phyloP scores from a whole-genome alignment of 805 yeast species.

The Kodamaea fukazawae region DNA sequence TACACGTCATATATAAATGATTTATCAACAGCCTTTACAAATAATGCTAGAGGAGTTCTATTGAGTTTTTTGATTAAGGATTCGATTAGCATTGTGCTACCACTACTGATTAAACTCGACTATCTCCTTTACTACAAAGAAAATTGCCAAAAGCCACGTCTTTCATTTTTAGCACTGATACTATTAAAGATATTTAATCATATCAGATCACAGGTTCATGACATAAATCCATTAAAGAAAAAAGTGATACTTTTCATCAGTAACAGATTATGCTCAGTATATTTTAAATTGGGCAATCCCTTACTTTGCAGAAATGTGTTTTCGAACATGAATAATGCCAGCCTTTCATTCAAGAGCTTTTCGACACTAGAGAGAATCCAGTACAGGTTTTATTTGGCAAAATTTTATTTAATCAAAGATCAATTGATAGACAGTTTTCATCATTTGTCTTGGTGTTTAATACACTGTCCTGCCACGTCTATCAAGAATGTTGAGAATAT shows the following conservation, averaged over 20 bases:
- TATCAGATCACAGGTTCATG: conserved; percentile 47
- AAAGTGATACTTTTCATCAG: conserved; percentile 53
- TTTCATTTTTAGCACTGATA: conserved; percentile 51
- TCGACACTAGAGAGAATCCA: conserved; percentile 45
- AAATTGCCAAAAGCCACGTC: conserved; percentile 41
- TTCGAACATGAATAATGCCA: conserved; percentile 55
- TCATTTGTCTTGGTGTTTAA: conserved; percentile 57
- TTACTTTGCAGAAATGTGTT: conserved; percentile 60
- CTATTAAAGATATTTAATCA: conserved; percentile 60
- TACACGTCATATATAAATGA: conserved; percentile 47
- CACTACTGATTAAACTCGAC: conserved; percentile 43
- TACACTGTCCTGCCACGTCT: conserved; percentile 31
- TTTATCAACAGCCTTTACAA: conserved; percentile 48
- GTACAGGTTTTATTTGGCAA: conserved; percentile 53
- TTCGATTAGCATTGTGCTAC: conserved; percentile 38
- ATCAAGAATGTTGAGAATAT: conserved; percentile 40
- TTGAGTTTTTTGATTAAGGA: conserved; percentile 35
- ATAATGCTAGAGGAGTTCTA: conserved; percentile 39
- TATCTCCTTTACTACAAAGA: conserved; percentile 41
- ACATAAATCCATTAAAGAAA: conserved; percentile 41
- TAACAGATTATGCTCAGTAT: conserved; percentile 51
- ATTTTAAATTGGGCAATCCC: conserved; percentile 54
- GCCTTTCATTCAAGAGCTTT: conserved; percentile 41
- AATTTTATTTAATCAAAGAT: conserved; percentile 53
- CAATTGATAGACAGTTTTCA: conserved; percentile 45